A percentile compares a stretch with the other conserved stretches of the same genome.
These are phyloP conservation scores for Xylariaceae sp. DNA, from an alignment of 2,329 filamentous ascomycete species.

Conservation along the genomic window DNA sequence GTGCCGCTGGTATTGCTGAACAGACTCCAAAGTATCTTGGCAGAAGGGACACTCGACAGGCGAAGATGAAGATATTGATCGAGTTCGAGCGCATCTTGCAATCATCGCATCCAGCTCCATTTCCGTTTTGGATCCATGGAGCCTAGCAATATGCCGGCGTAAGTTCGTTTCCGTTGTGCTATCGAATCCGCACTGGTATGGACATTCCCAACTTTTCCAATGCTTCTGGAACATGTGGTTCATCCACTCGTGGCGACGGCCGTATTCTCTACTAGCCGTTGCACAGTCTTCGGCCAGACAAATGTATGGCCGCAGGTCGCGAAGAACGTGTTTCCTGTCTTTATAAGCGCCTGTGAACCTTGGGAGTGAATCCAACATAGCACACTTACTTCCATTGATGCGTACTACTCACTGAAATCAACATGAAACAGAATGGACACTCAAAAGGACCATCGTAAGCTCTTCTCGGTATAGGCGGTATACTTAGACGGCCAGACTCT, in stretches of 20 bases:
- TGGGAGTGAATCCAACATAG: neutral
- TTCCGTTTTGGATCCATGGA: neutral
- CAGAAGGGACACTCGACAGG: slow-evolving; percentile 23
- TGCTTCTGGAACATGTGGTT: slow-evolving; percentile 26
- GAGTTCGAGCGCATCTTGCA: slow-evolving; percentile 3
- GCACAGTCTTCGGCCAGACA: slow-evolving; percentile 33
- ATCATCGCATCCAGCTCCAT: slow-evolving; percentile 8
- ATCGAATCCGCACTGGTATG: slow-evolving; percentile 17
- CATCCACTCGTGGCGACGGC: slow-evolving; percentile 25
- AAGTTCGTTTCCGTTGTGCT: slow-evolving; percentile 1
- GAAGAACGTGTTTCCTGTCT: slow-evolving; percentile 35
- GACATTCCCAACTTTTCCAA: slow-evolving; percentile 26
- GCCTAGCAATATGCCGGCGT: neutral
- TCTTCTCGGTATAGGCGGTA: slow-evolving; percentile 27
- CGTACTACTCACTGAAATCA: slow-evolving; percentile 29
- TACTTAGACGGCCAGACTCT: slow-evolving; percentile 10
- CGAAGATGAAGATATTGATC: neutral
- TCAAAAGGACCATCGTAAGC: slow-evolving; percentile 32
- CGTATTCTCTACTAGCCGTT: slow-evolving; percentile 20
- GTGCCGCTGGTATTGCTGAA: slow-evolving; percentile 25
- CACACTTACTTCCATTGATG: slow-evolving; percentile 33
- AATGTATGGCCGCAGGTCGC: slow-evolving; percentile 38
- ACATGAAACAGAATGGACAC: slow-evolving; percentile 40
- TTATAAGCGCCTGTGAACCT: neutral
- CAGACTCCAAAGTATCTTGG: slow-evolving; percentile 2